Base-by-base conservation (phyloP, 306 rosid species). In the Senna tora region DNA sequence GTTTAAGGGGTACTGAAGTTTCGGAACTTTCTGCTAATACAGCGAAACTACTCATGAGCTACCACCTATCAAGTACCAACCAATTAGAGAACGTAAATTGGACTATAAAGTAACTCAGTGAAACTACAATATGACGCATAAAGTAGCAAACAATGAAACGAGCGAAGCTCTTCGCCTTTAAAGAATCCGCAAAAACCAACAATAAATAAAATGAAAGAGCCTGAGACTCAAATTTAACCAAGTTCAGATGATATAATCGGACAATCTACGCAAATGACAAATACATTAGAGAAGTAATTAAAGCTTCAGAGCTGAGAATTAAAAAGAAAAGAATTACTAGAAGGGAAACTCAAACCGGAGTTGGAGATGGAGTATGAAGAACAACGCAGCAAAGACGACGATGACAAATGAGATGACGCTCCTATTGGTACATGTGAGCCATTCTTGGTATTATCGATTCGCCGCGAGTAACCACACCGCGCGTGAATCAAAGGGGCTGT, bases 371-470 rank as follows among this genome's bases (percentile, higher is more conserved):
- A 69, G 6, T 57, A 51, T 16, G 80, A 61, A 69, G 74, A 75
- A 75, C 67, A 79, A 25, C 49, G 58, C 5, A 69, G 53, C 54
- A 71, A 52, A 25, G 71, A 67, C 3, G 68, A 78, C 9, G 73
- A 77, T 2, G 77, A 71, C 32, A 72, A 30, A n/a, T 15, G 64
- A 51, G 53, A 66, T 49, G 56, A 72, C 19, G 64, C 54, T 4
- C 4, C 19, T 14, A 19, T 9, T 8, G 25, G 20, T 9, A 11
- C 45, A 19, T 33, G 77, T 53, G 54, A 63, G 63, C 70, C 12
- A 52, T 64, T 64, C 7, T 19, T 74, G 46, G 13, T 71, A 69
- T 15, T 36, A 65, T 50, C 4, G 49, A 70, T n/a, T 64, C 36
- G 69, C 15, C 75, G 69, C 5, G 66, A 71, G 61, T 34, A 65